Conservation (phyloP, 345 rosid species). For the Populus davidiana region DNA sequence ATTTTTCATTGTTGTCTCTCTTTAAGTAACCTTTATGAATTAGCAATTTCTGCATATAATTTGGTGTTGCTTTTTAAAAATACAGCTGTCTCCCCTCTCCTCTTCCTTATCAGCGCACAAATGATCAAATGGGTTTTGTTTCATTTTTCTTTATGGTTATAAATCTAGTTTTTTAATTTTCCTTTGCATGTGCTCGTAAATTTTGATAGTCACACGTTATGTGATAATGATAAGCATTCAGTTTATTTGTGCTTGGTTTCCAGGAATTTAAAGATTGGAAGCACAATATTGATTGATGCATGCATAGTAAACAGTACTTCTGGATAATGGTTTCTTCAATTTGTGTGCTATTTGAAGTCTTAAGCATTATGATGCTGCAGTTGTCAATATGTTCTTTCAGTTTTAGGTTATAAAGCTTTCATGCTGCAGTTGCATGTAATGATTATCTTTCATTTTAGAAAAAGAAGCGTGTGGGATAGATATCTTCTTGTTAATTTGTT, state of each 20-base stretch:
- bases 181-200: background rate
- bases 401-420: background rate
- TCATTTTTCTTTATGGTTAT: background rate
- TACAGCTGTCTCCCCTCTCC: background rate
- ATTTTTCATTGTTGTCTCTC: background rate
- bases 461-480: background rate
- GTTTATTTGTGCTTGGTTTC: background rate
- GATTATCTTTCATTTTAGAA: background rate
- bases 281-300: no score
- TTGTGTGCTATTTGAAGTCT: background rate
- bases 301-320: background rate
- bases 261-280: background rate
- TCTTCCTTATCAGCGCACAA: background rate
- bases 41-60: background rate
- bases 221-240: background rate
- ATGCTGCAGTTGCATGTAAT: background rate
- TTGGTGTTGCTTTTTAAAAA: background rate
- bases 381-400: background rate
- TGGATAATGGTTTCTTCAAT: background rate
- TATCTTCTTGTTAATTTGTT: background rate
- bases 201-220: no score
- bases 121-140: background rate
- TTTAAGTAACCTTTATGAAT: background rate
- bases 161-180: no score
- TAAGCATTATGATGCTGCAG: background rate